phyloP scores from a whole-genome alignment of 192 early-diverging fungal genomes.

The Gonapodya sp. region DNA sequence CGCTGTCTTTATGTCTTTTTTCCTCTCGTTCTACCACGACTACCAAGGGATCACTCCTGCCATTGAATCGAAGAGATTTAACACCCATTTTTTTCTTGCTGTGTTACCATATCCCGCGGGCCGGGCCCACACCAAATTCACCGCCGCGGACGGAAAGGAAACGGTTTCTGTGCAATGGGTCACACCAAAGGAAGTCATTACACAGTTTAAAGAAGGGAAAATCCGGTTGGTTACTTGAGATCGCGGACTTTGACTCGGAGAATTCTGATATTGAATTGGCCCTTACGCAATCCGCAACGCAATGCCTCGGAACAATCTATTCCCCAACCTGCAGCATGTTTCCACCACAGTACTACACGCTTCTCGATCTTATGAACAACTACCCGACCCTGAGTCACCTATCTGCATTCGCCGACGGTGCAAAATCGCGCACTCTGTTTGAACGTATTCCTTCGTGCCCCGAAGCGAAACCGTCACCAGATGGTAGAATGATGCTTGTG shows the following conservation, averaged over 20 bases:
- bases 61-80: not conserved
- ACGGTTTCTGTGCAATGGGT: not conserved
- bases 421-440: conserved; percentile 1
- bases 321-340: not conserved
- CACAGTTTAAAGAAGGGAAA: not conserved
- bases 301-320: not conserved
- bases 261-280: not conserved
- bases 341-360: not conserved
- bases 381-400: conserved; percentile 3
- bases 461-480: not conserved
- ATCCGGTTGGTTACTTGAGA: not conserved
- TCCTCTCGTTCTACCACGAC: not conserved
- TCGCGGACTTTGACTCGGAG: too few species aligned
- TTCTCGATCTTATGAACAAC: not conserved
- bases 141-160: not conserved
- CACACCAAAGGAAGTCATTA: not conserved
- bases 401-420: not conserved
- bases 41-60: not conserved
- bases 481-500: not conserved
- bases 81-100: conserved; percentile 5
- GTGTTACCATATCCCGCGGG: not conserved
- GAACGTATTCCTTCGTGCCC: not conserved
- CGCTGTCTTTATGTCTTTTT: too few species aligned
- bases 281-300: not conserved
- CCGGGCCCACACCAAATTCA: not conserved